phyloP scores from a whole-genome alignment of 805 yeast genomes.

The Saccharomyces kudriavzevii region DNA sequence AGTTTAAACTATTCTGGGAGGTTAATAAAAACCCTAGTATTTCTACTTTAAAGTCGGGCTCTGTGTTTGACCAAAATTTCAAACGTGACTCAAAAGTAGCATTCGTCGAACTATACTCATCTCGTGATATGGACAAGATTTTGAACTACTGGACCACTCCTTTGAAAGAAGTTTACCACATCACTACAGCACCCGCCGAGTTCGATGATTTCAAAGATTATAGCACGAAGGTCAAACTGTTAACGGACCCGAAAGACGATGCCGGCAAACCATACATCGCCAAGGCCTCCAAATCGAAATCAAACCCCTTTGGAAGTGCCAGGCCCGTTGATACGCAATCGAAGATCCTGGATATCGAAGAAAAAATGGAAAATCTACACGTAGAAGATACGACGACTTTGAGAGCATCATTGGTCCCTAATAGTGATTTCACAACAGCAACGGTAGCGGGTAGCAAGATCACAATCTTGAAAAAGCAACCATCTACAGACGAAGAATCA shows the following conservation, averaged over 20 bases:
- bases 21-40: slow-evolving; percentile 56
- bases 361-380: slow-evolving; percentile 34
- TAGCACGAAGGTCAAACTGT: slow-evolving; percentile 20
- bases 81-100: slow-evolving; percentile 43
- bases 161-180: slow-evolving; percentile 31
- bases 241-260: slow-evolving; percentile 22
- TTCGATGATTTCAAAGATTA: slow-evolving; percentile 34
- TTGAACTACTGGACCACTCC: slow-evolving; percentile 26
- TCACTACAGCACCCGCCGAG: slow-evolving; percentile 31
- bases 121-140: slow-evolving; percentile 31
- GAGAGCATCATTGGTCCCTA: slow-evolving; percentile 17
- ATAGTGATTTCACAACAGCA: slow-evolving; percentile 8
- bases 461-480: slow-evolving; percentile 16
- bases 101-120: slow-evolving; percentile 42
- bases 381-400: slow-evolving; percentile 38
- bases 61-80: slow-evolving; percentile 48
- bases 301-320: slow-evolving; percentile 77
- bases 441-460: slow-evolving; percentile 11
- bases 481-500: not conserved
- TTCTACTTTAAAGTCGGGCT: slow-evolving; percentile 45
- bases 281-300: slow-evolving; percentile 30
- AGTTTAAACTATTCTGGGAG: slow-evolving; percentile 56
- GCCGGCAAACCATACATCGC: slow-evolving; percentile 19
- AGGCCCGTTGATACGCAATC: slow-evolving; percentile 75
- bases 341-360: slow-evolving; percentile 56